A percentile compares a stretch with the other conserved stretches of the same genome.
These are phyloP conservation scores for Hysterangium stoloniferum DNA, from an alignment of 768 basidiomycete species.

Conservation along the genomic window DNA sequence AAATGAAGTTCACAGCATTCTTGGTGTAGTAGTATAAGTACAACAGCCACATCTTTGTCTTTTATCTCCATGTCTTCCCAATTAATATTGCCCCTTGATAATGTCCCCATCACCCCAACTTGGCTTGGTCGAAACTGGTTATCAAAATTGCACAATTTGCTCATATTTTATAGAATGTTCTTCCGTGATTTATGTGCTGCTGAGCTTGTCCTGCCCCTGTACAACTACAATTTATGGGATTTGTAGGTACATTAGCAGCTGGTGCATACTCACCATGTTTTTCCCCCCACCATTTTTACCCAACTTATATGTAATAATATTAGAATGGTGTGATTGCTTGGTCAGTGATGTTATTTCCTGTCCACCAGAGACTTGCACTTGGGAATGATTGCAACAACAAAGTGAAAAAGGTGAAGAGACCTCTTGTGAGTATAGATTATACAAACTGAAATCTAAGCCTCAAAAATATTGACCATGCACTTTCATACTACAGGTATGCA, in stretches of 20 bases:
- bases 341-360: constrained; percentile 37
- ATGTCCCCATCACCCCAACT: no score
- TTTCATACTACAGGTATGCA: not conserved
- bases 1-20: no score
- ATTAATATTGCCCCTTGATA: no score
- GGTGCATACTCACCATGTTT: constrained; percentile 21
- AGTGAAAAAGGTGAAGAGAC: constrained; percentile 6
- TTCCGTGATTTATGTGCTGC: no score
- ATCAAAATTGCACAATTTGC: no score
- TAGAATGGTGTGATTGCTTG: constrained; percentile 43
- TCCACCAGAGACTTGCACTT: constrained; percentile 32
- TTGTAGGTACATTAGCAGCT: constrained; percentile 39
- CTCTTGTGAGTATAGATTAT: constrained; percentile 1
- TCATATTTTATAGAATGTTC: no score
- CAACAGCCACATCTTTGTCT: no score
- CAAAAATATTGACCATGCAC: not conserved
- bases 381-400: constrained; percentile 22
- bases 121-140: no score
- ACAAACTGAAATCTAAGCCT: not conserved
- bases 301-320: not conserved
- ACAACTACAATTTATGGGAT: constrained; percentile 44
- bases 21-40: no score
- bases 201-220: constrained; percentile 39
- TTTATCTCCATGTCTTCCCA: no score
- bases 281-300: not conserved